Evolutionary conservation across 306 rosid species (phyloP).

Genomic region (Sphenostylis stenocarpa): DNA sequence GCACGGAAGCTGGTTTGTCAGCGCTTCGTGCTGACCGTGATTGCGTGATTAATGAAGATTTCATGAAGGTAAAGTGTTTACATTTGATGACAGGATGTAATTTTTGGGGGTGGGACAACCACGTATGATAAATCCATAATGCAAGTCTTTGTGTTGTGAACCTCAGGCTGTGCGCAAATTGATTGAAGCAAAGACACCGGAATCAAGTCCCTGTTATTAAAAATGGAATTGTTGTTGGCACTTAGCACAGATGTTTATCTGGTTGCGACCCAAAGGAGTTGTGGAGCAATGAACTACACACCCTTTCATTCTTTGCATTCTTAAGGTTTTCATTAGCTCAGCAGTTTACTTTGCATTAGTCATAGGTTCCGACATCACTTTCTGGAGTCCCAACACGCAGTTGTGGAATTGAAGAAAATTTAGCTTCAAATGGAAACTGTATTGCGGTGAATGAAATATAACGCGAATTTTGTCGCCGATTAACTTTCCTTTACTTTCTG

Average conservation of each 20-base stretch:
- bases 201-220: slow-evolving; percentile 60
- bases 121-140: neutral
- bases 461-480: neutral
- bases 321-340: slow-evolving; percentile 9
- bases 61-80: slow-evolving; percentile 27
- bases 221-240: neutral
- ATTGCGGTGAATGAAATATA: neutral
- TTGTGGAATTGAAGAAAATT: neutral
- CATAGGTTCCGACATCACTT: neutral
- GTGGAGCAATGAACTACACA: neutral
- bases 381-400: neutral
- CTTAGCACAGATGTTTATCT: neutral
- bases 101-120: neutral
- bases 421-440: neutral
- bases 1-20: slow-evolving; percentile 33
- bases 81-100: neutral
- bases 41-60: slow-evolving; percentile 28
- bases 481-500: neutral
- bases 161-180: slow-evolving; percentile 68
- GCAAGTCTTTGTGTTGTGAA: slow-evolving; percentile 22
- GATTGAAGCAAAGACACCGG: slow-evolving; percentile 78
- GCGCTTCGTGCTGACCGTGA: slow-evolving; percentile 31
- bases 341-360: neutral
- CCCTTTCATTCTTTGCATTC: neutral
- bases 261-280: neutral